Evolutionary conservation across 371 early-diverging fungal species (phyloP), one percentile per base, ranked within the genome.

Genomic region (Mucor mucedo): DNA sequence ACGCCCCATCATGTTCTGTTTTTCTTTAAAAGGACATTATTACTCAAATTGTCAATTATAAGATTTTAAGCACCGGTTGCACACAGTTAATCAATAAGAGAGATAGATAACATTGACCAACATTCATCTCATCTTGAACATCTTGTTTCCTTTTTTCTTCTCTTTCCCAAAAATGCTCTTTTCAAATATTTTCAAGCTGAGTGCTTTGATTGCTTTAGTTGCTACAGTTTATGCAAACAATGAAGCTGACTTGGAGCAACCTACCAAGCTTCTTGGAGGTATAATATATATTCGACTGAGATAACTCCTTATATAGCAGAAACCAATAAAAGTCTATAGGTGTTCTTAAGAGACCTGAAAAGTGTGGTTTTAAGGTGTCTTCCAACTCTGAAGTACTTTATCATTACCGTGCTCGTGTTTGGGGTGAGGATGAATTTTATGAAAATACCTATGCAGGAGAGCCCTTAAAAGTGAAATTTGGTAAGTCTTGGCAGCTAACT

Each of bases 191-290:
- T 33, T 14, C 11, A 56, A 57, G 16, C 5, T 55, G 10, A 13
- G 49, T 2, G 14, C 55, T 50, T 27, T 64, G 10, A 29, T 58
- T 16, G 28, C 32, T 13, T 27, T 55, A 10, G 47, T 57, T 6
- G 32, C 49, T 16, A 10, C 49, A 11, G 53, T 55, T 3, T 30
- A 28, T 27, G 58, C 66, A 21, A 60, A 62, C 32, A 8, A 45
- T n/a, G 73, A 63, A 21, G 14, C 32, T 16, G 60, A 65, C 27
- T 27, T 61, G 38, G 63, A 70, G 7, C 62, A 62, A 44, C 69
- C 73, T 21, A 66, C 66, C 8, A 76, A 68, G 42, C 64, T 76
- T 39, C 50, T 65, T 28, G 72, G 76, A 56, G 76, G 76, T 76
- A 76, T 50, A 54, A 42, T 42, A 6, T 42, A 11, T 42, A 9